phyloP scores from a whole-genome alignment of 2,329 filamentous ascomycete species.

The Cercospora sp. region DNA sequence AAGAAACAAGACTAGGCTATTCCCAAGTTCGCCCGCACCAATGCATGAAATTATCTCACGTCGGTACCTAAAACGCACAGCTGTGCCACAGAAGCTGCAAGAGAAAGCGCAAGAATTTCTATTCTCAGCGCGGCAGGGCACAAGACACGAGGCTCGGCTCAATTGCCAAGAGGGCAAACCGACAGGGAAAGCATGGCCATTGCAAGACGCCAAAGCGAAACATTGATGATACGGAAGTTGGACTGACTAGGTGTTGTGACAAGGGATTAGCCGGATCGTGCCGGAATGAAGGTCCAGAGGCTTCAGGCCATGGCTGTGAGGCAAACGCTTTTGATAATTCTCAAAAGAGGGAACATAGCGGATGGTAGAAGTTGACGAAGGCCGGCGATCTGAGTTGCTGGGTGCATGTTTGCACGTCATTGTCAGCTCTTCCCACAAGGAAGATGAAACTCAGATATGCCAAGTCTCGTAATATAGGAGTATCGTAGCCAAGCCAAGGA shows the following conservation, averaged over 20 bases:
- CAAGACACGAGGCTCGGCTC: not conserved
- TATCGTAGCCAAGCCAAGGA: not conserved
- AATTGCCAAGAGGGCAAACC: not conserved
- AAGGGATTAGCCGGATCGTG: not conserved
- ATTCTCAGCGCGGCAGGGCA: not conserved
- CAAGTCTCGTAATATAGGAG: not conserved
- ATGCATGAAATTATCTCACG: not conserved
- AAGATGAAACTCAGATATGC: not conserved
- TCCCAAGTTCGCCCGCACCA: not conserved
- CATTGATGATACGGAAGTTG: not conserved
- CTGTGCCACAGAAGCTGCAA: not conserved
- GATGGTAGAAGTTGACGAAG: not conserved
- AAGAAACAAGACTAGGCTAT: not conserved
- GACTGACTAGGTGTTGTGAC: not conserved
- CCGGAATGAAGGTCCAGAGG: not conserved
- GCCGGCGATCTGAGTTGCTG: not conserved
- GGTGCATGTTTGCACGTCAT: not conserved
- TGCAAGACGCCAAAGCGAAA: not conserved
- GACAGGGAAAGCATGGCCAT: not conserved
- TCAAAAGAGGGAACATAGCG: not conserved
- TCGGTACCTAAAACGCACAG: not conserved
- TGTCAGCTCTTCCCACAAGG: not conserved
- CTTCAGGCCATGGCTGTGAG: not conserved
- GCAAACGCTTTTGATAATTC: not conserved
- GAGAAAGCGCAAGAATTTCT: not conserved